Percentiles rank a stretch among this genome's conserved stretches.
Evolutionary conservation across 108 stramenopile species (phyloP).

Genomic region (Thalassiosira profunda): DNA sequence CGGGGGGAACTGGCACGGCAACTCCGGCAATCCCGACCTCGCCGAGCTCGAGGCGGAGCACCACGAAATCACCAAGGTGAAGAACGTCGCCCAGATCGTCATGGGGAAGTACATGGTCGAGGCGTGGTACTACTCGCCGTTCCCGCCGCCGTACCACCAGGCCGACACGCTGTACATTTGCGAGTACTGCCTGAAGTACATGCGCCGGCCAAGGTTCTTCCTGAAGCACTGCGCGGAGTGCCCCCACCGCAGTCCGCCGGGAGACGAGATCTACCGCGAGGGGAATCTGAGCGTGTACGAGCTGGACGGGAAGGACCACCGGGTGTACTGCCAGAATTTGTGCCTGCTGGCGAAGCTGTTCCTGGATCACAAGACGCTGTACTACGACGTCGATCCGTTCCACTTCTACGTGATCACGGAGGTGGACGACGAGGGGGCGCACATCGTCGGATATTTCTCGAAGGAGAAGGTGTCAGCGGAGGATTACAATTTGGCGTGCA

Average conservation of each 20-base stretch:
- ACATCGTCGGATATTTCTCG: conserved; percentile 98
- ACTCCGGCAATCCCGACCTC: conserved; percentile 66
- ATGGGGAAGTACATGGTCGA: conserved; percentile 85
- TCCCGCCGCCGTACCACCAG: conserved; percentile 87
- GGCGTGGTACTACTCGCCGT: conserved; percentile 99
- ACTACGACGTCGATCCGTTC: conserved; percentile 99
- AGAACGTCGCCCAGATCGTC: conserved; percentile 96
- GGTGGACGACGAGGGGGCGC: conserved; percentile 90
- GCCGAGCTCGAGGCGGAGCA: conserved; percentile 93
- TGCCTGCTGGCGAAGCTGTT: conserved; percentile 99
- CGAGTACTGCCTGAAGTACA: conserved; percentile 98
- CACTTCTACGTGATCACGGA: conserved; percentile 98
- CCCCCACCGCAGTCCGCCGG: conserved; percentile 87
- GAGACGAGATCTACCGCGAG: conserved; percentile 95
- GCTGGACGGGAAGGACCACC: conserved; percentile 96
- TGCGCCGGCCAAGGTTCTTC: conserved; percentile 79
- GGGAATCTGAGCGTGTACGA: conserved; percentile 83
- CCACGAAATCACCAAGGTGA: conserved; percentile 99
- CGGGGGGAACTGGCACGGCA: conserved; percentile 80
- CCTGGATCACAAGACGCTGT: conserved; percentile 99
- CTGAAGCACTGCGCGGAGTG: conserved; percentile 74
- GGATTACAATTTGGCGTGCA: conserved; percentile 99
- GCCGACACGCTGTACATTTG: conserved; percentile 92
- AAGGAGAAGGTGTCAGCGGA: conserved; percentile 95
- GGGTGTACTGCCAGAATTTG: conserved; percentile 98